Percentiles rank a stretch among this genome's conserved stretches.
Conservation (phyloP, 2,329 filamentous ascomycete genomes). For the Calonectria henricotiae region DNA sequence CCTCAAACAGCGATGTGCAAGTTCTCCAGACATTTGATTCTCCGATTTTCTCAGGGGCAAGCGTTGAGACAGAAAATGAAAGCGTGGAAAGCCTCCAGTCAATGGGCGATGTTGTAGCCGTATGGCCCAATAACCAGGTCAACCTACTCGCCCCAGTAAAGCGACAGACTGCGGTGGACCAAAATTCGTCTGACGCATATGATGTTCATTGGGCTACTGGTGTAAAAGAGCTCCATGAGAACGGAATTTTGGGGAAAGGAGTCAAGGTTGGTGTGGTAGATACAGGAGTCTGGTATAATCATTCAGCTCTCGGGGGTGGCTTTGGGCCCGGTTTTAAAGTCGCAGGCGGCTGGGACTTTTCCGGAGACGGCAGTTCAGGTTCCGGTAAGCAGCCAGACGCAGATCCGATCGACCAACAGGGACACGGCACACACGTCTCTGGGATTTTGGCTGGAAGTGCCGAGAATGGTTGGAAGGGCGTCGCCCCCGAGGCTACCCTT, state of each 20-base stretch:
- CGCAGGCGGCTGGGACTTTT: slow-evolving; percentile 11
- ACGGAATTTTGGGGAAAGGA: background rate
- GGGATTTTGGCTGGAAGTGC: slow-evolving; percentile 6
- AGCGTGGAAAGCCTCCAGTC: slow-evolving; percentile 9
- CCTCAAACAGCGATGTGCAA: background rate
- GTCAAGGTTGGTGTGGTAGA: slow-evolving; percentile 15
- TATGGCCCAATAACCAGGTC: background rate
- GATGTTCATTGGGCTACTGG: slow-evolving; percentile 16
- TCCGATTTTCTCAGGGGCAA: background rate
- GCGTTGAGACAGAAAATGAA: background rate
- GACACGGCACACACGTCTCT: background rate
- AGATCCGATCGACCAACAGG: slow-evolving; percentile 11
- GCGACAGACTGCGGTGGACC: background rate
- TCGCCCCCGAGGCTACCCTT: slow-evolving; percentile 2
- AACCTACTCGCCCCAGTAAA: slow-evolving; percentile 11
- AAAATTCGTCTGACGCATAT: background rate
- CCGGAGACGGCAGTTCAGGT: background rate
- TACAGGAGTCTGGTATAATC: slow-evolving; percentile 12
- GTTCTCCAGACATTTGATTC: slow-evolving; percentile 16
- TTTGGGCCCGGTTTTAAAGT: slow-evolving; percentile 12
- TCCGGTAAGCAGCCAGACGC: slow-evolving; percentile 1
- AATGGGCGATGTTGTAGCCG: slow-evolving; percentile 7
- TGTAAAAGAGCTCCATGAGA: background rate
- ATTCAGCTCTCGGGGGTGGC: slow-evolving; percentile 4
- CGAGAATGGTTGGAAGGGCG: slow-evolving; percentile 7